Conservation (phyloP, 306 rosid genomes). For the Aeschynomene evenia region DNA sequence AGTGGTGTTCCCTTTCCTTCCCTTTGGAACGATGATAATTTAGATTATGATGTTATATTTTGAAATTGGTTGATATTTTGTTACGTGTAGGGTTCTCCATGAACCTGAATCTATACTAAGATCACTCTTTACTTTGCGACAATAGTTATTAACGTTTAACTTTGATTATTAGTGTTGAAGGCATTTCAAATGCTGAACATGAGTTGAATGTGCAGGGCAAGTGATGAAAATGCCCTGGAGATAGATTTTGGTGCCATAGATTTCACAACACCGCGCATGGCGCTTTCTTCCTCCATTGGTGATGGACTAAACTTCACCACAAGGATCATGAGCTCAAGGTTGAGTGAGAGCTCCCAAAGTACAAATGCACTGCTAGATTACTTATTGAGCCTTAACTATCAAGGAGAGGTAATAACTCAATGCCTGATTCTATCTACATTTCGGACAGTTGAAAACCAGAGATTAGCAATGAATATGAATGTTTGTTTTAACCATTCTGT, state of each 20-base stretch:
- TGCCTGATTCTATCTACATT: background rate
- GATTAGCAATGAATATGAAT: background rate
- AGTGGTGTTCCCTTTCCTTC: background rate
- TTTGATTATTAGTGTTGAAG: background rate
- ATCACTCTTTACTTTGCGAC: background rate
- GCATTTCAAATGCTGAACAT: background rate
- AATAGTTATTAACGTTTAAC: background rate
- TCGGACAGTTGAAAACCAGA: background rate
- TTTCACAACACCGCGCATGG: slow-evolving; percentile 63
- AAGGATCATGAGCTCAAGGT: slow-evolving; percentile 58
- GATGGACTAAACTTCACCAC: slow-evolving; percentile 62
- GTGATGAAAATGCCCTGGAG: slow-evolving; percentile 83
- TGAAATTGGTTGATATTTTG: no score
- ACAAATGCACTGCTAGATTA: slow-evolving; percentile 83
- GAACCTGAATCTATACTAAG: no score
- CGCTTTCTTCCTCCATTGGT: slow-evolving; percentile 86
- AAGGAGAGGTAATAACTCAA: slow-evolving; percentile 65
- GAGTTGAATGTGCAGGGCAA: slow-evolving; percentile 63
- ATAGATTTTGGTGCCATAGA: slow-evolving; percentile 79
- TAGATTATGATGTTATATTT: no score
- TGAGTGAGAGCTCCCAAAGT: slow-evolving; percentile 50
- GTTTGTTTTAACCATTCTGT: slow-evolving; percentile 21
- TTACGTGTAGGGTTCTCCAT: no score
- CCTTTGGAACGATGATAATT: no score
- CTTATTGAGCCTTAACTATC: slow-evolving; percentile 63